Evolutionary conservation across 176 grass and related monocot genomes (phyloP).

Genomic region (Avena insularis): DNA sequence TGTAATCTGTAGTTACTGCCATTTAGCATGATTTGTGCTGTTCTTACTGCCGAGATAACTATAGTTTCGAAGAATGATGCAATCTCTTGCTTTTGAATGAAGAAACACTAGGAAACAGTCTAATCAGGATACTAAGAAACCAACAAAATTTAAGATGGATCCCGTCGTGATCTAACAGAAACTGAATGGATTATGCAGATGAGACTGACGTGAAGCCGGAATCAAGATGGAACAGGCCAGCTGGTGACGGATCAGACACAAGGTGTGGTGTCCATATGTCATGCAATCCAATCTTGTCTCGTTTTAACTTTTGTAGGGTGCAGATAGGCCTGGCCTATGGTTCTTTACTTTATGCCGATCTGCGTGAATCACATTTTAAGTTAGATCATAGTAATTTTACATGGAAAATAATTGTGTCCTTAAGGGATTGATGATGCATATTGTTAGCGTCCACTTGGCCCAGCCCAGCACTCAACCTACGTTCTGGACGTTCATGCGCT

Average conservation of each 20-base stretch:
- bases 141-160: constrained; percentile 47
- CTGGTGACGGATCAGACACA: constrained; percentile 40
- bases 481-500: too few relatives aligned
- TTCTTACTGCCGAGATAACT: not conserved
- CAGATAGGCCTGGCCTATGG: constrained; percentile 11
- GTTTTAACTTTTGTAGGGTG: constrained; percentile 35
- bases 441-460: too few relatives aligned
- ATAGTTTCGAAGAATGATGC: not conserved
- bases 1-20: not conserved
- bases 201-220: constrained; percentile 20
- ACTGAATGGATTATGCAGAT: constrained; percentile 33
- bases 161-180: constrained; percentile 35
- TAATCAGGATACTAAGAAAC: constrained; percentile 1
- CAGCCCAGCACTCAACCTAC: too few relatives aligned
- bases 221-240: constrained; percentile 30
- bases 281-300: constrained; percentile 43
- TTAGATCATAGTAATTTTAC: not conserved
- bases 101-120: not conserved
- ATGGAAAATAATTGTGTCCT: not conserved
- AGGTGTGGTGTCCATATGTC: constrained; percentile 17
- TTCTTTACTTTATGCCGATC: not conserved
- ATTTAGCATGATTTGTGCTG: not conserved
- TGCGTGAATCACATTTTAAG: not conserved
- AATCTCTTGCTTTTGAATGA: not conserved
- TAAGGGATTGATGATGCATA: too few relatives aligned